Evolutionary conservation across 805 yeast species (phyloP).

Genomic region (Myxozyma monticola): DNA sequence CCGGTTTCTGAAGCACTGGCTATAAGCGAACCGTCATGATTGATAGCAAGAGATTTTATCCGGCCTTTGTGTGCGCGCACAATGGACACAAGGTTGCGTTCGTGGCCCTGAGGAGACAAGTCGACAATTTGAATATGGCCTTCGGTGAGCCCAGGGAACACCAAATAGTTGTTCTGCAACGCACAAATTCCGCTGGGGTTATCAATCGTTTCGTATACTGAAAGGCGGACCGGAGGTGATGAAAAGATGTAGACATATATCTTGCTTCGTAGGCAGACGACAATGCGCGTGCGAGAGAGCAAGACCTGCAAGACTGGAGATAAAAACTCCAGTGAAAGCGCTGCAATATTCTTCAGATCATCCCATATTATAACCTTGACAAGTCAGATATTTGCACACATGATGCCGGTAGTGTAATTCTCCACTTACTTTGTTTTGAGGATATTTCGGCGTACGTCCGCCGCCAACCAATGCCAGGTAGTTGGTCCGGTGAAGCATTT

Average conservation of each 20-base stretch:
- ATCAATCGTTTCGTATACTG: slow-evolving; percentile 62
- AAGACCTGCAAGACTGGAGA: slow-evolving; percentile 73
- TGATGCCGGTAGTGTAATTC: neutral
- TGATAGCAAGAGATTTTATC: slow-evolving; percentile 63
- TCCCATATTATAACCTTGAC: slow-evolving; percentile 79
- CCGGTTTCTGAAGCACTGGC: slow-evolving; percentile 85
- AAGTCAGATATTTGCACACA: neutral
- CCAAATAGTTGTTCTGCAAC: slow-evolving; percentile 54
- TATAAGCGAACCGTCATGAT: slow-evolving; percentile 62
- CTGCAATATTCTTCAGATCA: slow-evolving; percentile 74
- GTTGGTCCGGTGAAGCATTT: slow-evolving; percentile 88
- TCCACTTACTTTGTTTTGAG: slow-evolving; percentile 57
- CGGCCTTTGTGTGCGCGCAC: slow-evolving; percentile 74
- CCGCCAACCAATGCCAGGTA: slow-evolving; percentile 90
- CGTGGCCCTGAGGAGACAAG: slow-evolving; percentile 64
- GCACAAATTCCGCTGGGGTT: slow-evolving; percentile 68
- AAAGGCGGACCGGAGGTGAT: slow-evolving; percentile 69
- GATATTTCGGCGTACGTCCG: slow-evolving; percentile 74
- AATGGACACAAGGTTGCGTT: slow-evolving; percentile 62
- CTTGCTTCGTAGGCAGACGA: slow-evolving; percentile 66
- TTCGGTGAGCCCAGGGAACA: slow-evolving; percentile 70
- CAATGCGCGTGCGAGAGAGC: slow-evolving; percentile 70
- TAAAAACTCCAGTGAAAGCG: slow-evolving; percentile 71
- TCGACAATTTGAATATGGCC: slow-evolving; percentile 85
- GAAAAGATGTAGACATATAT: slow-evolving; percentile 78